Base-by-base conservation (phyloP, 2,329 filamentous ascomycete genomes). In the Phoma sp. region DNA sequence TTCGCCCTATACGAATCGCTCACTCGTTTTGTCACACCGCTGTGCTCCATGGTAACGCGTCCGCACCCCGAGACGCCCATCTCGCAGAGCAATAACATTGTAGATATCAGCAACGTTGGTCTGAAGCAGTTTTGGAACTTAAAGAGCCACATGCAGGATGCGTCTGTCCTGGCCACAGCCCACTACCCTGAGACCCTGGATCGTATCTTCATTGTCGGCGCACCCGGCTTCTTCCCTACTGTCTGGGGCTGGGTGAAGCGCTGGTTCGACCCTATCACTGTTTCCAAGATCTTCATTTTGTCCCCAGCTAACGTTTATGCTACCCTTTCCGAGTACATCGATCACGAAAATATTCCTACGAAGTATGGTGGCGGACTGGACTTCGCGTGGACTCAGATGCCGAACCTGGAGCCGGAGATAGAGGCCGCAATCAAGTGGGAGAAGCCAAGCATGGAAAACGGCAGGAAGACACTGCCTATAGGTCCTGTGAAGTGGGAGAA, bases 81-180 rank as follows among this genome's bases (percentile, higher is more conserved):
- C 65, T 93, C 92, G 32, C 88, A 95, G 66, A 93, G 89, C 69
- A 96, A 91, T 66, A 97, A 97, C 77, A 96, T 98, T 65, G 92
- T 97, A 53, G 93, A 98, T 74, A 92, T 98, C 60, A 89, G 87
- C 14, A 87, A 88, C 12, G 93, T 97, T 21, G 91, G 91, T 5
- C 76, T 98, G 74, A 92, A 91, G 79, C 92, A 96, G 78, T 97
- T 97, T 74, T 97, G 93, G 93, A 96, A 96, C 76, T 77, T 98
- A 58, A 95, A 96, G 80, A 80, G 79, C 20, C 93, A 97, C 75
- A 96, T 98, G 92, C 93, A 97, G 78, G 89, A 92, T 68, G 93
- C 93, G 2, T 93, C 89, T 69, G 85, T 88, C 55, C 81, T 97
- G 48, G 93, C 93, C 5, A 97, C 93, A 3, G 92, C 93, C 5